phyloP scores from a whole-genome alignment of 257 asterid genomes.

The Lantana camara region DNA sequence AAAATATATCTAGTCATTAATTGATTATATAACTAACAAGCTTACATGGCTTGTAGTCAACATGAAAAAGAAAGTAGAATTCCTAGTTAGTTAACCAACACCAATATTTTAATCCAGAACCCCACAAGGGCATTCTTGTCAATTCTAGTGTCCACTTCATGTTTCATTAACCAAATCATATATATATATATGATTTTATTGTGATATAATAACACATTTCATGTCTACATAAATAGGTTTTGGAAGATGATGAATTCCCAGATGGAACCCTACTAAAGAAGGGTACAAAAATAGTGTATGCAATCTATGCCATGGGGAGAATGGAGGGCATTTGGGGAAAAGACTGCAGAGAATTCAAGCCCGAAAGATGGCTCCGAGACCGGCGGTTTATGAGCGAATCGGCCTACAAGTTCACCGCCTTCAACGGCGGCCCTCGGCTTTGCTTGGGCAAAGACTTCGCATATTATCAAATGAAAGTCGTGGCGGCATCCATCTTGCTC shows the following conservation, averaged over 20 bases:
- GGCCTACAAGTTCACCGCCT: constrained; percentile 92
- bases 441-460: constrained; percentile 96
- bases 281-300: constrained; percentile 90
- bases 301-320: constrained; percentile 93
- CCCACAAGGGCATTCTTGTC: no score
- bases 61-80: no score
- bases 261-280: constrained; percentile 82
- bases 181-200: no score
- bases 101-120: no score
- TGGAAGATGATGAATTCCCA: constrained; percentile 81
- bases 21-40: no score
- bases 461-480: constrained; percentile 92
- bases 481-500: constrained; percentile 75
- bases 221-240: constrained; percentile 42
- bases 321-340: constrained; percentile 91
- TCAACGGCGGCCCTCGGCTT: constrained; percentile 94
- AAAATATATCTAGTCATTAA: no score
- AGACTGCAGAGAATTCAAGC: constrained; percentile 79
- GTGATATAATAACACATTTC: no score
- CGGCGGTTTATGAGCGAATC: constrained; percentile 83
- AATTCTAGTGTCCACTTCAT: no score
- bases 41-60: no score
- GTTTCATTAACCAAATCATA: no score
- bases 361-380: constrained; percentile 91
- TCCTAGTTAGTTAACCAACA: no score